Base-by-base conservation (phyloP, 1,139 yeast species). In the Yamadazyma taylorii region DNA sequence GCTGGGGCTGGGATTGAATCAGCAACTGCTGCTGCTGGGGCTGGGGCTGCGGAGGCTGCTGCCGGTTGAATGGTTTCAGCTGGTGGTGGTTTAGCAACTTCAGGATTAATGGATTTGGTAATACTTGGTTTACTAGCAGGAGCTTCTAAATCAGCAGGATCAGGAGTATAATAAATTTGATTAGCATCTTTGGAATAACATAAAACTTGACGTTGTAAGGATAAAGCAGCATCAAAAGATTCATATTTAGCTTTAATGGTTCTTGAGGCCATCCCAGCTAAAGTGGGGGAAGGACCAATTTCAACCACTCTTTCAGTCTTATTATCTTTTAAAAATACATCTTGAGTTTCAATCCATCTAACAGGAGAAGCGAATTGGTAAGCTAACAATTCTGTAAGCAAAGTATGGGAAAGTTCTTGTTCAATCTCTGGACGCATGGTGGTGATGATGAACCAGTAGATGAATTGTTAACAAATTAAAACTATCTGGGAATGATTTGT, bases 331-430 rank as follows among this genome's bases (percentile, higher is more conserved):
- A 92, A 80, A 62, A 92, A 86, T 42, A 90, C 97, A 74, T 92
- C 98, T 69, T 92, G 98, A 45, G 98, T 92, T 66, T 92, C 98
- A 63, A 92, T 94, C 97, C 99, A 92, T 78, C 97, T 83, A 50
- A 92, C 99, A 34, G 99, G 98, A 46, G 97, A 90, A 33, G 99
- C 98, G 60, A 92, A 92, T 68, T 92, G 99, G 70, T 90, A 92
- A 35, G 98, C 97, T 69, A 92, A 77, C 55, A 92, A 80, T 77
- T 92, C 98, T 17, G 97, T 89, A 62, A 92, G 77, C 52, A 92
- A 77, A 47, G 89, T 84, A 63, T 92, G 97, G 50, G 98, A 95
- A 53, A 92, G 79, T 64, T 92, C 97, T 73, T 92, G 98, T 75
- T 92, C 95, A 50, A 89, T 84, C 76, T 92, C 97, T 50, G 98